Percentiles rank a stretch among this genome's conserved stretches.
phyloP scores from a whole-genome alignment of 208 protist species.

The Leishmania amazonensis region DNA sequence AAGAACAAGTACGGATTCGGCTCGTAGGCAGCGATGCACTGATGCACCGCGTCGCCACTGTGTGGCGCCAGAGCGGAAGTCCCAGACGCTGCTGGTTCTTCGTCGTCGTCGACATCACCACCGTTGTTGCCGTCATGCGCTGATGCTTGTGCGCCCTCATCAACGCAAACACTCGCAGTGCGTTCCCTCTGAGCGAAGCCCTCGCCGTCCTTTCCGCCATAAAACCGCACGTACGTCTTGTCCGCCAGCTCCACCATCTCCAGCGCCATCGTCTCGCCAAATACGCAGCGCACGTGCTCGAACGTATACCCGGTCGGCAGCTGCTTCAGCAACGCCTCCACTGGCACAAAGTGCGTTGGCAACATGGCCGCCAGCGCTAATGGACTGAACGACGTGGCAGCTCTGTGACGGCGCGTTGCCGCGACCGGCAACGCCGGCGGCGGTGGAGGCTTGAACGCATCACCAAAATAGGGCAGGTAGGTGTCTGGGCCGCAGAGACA shows the following conservation, averaged over 20 bases:
- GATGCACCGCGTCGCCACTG: slow-evolving; percentile 8
- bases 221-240: slow-evolving; percentile 38
- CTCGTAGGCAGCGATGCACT: slow-evolving; percentile 34
- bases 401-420: neutral
- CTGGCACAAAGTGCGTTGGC: slow-evolving; percentile 61
- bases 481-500: neutral
- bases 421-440: neutral
- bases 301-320: slow-evolving; percentile 59
- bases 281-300: slow-evolving; percentile 43
- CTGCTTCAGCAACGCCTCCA: slow-evolving; percentile 38
- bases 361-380: slow-evolving; percentile 48
- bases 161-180: neutral
- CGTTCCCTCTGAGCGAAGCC: slow-evolving; percentile 7
- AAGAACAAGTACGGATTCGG: slow-evolving; percentile 45
- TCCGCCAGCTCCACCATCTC: slow-evolving; percentile 15
- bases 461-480: slow-evolving; percentile 17
- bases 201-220: slow-evolving; percentile 36
- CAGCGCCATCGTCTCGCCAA: slow-evolving; percentile 34
- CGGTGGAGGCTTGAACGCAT: slow-evolving; percentile 40
- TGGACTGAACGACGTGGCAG: slow-evolving; percentile 40
- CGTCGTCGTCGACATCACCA: neutral
- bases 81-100: neutral
- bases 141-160: neutral
- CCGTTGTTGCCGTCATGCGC: neutral
- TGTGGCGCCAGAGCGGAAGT: neutral